Base-by-base conservation (phyloP, 148 eudicot species). In the Rheum nobile region DNA sequence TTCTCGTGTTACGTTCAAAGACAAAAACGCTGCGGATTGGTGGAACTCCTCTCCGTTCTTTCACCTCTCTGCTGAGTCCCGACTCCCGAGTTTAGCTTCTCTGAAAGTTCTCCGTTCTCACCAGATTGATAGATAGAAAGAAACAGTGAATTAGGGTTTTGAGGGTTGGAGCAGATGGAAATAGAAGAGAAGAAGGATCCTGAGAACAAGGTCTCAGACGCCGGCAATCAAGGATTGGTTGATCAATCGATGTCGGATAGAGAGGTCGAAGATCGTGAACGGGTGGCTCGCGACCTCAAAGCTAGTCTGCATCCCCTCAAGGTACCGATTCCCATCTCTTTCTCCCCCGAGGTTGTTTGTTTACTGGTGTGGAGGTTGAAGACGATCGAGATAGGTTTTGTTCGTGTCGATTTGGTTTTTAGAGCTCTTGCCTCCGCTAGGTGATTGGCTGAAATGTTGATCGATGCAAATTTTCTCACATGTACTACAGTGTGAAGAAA, bases 241-340 rank as follows among this genome's bases (percentile, higher is more conserved):
- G 84, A 78, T 70, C 73, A 77, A 48, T 72, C 81, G 22, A 35
- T 78, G 0, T 11, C 76, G 29, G 86, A 83, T 54, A 71, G 46
- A 76, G 89, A 86, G 28, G 78, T 82, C 79, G 96, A 87, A 77
- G 94, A 89, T 72, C 82, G 90, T 31, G 87, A 90, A 78, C 96
- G 94, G 67, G 82, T 82, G 50, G 77, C 88, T 26, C 94, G 88
- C 55, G 94, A 93, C 73, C 89, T 91, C 81, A 91, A 88, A 75
- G 86, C 94, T 42, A 92, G 94, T 22, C 82, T 93, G 3, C 96
- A 93, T 78, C 98, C 98, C 26, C 96, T 93, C 77, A 86, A 80
- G 86, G 98, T 92, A 46, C 69, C 69, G 16, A 31, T 63, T 63
- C n/a, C 21, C 69, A 17, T 63, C 65, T 57, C 32, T 28, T 71